Evolutionary conservation across 768 basidiomycete species (phyloP), one percentile per base, ranked within the genome.

Genomic region (Serendipita vermifera): DNA sequence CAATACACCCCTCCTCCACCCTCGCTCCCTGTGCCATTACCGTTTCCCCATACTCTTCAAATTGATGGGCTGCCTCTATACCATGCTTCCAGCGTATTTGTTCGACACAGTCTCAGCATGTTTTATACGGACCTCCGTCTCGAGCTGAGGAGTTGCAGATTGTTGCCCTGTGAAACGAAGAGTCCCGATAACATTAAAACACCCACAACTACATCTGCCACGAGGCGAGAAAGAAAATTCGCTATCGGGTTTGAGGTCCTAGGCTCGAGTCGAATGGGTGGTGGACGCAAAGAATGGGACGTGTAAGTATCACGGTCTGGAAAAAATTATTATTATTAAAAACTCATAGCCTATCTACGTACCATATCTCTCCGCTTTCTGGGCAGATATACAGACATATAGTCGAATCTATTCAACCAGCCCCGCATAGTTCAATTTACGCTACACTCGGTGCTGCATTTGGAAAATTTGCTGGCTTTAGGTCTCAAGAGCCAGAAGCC

Each of bases 61-160:
- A 70, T 87, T 14, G 83, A 89, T 74, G 87, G 87, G n/a, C 65
- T 85, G 3, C 78, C 81, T 5, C 62, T 88, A 29, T 89, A 88
- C 67, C 72, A 81, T 58, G 77, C 83, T 1, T 85, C 84, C 0
- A 79, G 84, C 2, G 75, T 76, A 2, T 77, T 87, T 59, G 69
- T 87, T 17, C 75, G 82, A 17, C 85, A 83, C 59, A 83, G 86
- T 3, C 75, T 89, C 65, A 84, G 80, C 63, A 81, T 87, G 11
- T 66, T 88, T 14, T 87, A 86, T 64, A 75, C 81, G 9, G 80
- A 86, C 64, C 69, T 86, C 33, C 67, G 63, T 3, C 76, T 89
- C 33, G 72, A 73, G 35, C 66, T 85, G 36, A 72, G 71, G 20
- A 81, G 77, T 62, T 66, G 82, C 41, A 65, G 68, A 0, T 69